These are phyloP conservation scores for Mycothermus thermophilus DNA, from an alignment of 495 filamentous ascomycete genomes.

Conservation along the genomic window DNA sequence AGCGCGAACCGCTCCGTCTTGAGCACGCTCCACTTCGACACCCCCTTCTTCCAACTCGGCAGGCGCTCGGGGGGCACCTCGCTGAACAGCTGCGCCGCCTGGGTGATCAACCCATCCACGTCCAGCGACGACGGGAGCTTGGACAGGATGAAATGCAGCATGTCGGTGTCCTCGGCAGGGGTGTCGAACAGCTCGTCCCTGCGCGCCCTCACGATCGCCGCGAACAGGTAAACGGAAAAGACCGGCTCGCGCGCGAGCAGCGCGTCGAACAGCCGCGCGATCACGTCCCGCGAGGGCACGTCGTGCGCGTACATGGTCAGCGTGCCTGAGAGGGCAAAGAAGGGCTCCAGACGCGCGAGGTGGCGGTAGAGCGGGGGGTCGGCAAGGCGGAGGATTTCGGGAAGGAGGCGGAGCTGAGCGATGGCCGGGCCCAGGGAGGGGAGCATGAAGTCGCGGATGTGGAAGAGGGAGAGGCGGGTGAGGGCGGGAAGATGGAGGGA, in stretches of 20 bases:
- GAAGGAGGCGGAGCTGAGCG: constrained; percentile 71
- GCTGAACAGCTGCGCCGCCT: constrained; percentile 38
- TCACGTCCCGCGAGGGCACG: constrained; percentile 77
- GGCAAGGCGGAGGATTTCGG: constrained; percentile 55
- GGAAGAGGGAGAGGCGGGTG: constrained; percentile 66
- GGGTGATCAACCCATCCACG: constrained; percentile 58
- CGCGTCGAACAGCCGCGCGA: constrained; percentile 82
- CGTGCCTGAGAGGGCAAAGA: constrained; percentile 81
- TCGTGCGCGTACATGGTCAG: constrained; percentile 94
- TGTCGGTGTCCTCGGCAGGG: constrained; percentile 75
- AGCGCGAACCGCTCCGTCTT: constrained; percentile 55
- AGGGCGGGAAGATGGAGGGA: constrained; percentile 40
- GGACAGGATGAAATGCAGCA: constrained; percentile 78
- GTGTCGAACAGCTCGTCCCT: constrained; percentile 71
- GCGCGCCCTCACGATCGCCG: constrained; percentile 68
- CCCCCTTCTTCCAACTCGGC: constrained; percentile 47
- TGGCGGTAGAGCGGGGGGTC: constrained; percentile 57
- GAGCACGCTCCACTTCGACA: constrained; percentile 65
- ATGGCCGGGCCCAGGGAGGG: constrained; percentile 71
- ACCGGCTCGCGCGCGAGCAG: constrained; percentile 72
- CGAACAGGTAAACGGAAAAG: constrained; percentile 82
- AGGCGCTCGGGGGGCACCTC: constrained; percentile 62
- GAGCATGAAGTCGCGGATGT: constrained; percentile 96
- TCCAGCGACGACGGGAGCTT: constrained; percentile 79
- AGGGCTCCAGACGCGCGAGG: constrained; percentile 65